Conservation (phyloP, 2,329 filamentous ascomycete genomes). For the Volutella citrinella region DNA sequence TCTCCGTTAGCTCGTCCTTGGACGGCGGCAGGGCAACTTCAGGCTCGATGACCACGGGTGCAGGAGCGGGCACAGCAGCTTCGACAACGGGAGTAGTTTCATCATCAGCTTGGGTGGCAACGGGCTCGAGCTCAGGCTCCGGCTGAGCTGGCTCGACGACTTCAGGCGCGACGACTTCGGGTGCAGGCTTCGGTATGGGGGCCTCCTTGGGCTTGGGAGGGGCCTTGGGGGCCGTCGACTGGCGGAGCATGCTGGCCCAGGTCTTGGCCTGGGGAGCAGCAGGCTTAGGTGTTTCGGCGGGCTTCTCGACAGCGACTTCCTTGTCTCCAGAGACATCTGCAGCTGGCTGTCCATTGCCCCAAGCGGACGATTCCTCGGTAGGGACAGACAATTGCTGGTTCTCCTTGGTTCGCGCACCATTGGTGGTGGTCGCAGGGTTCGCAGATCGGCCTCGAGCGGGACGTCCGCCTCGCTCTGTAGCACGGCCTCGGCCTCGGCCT, state of each 20-base stretch:
- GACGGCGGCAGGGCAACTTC: conserved; percentile 62
- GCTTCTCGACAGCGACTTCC: conserved; percentile 28
- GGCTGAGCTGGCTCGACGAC: conserved; percentile 31
- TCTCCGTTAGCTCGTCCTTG: conserved; percentile 82
- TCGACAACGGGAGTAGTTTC: conserved; percentile 32
- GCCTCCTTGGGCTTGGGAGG: conserved; percentile 52
- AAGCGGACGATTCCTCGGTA: conserved; percentile 63
- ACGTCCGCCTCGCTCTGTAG: conserved; percentile 60
- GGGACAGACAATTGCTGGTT: conserved; percentile 59
- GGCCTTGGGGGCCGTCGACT: conserved; percentile 56
- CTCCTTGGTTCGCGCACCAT: conserved; percentile 60
- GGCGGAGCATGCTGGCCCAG: conserved; percentile 74
- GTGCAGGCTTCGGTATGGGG: conserved; percentile 40
- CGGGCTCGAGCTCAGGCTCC: conserved; percentile 36
- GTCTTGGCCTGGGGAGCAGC: conserved; percentile 50
- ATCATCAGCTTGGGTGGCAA: conserved; percentile 34
- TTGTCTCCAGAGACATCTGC: conserved; percentile 33
- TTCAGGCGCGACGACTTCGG: conserved; percentile 34
- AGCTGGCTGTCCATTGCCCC: conserved; percentile 41
- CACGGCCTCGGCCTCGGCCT: conserved; percentile 60
- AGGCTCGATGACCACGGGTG: conserved; percentile 38
- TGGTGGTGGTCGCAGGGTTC: conserved; percentile 48
- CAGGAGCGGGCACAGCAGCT: conserved; percentile 20
- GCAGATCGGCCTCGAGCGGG: conserved; percentile 63
- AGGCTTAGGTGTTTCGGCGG: conserved; percentile 34